Evolutionary conservation across 2,329 filamentous ascomycete genomes (phyloP).

Genomic region (Rhynchosporium agropyri): DNA sequence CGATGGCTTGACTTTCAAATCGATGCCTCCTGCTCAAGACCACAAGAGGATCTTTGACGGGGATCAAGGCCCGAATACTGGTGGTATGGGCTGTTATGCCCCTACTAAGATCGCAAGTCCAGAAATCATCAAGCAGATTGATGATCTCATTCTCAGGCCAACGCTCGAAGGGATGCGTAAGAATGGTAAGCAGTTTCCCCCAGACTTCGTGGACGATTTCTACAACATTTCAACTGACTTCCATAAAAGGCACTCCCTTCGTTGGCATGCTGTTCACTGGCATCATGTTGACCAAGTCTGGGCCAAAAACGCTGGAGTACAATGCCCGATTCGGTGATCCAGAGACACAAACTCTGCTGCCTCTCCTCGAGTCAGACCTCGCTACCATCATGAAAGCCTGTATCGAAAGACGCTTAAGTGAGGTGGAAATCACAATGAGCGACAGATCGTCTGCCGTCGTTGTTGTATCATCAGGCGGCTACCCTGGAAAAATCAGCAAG

Average conservation of each 20-base stretch:
- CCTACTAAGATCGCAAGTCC: constrained; percentile 72
- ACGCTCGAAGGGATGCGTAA: constrained; percentile 86
- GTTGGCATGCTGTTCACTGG: constrained; percentile 84
- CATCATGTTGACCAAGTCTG: constrained; percentile 82
- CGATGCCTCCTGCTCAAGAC: constrained; percentile 88
- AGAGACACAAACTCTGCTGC: constrained; percentile 84
- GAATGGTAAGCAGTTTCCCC: constrained; percentile 59
- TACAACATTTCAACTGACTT: neutral
- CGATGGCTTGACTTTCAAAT: constrained; percentile 82
- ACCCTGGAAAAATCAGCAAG: constrained; percentile 83
- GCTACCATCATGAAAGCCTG: constrained; percentile 89
- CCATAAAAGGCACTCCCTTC: constrained; percentile 47
- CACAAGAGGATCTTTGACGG: constrained; percentile 94
- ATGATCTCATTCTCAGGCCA: constrained; percentile 79
- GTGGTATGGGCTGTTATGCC: constrained; percentile 97
- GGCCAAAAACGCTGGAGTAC: constrained; percentile 86
- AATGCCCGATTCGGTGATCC: constrained; percentile 93
- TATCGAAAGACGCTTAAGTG: constrained; percentile 71
- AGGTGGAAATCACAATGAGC: constrained; percentile 68
- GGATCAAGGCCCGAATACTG: constrained; percentile 89
- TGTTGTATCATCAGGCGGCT: constrained; percentile 87
- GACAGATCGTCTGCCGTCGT: constrained; percentile 82
- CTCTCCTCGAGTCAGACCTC: constrained; percentile 81
- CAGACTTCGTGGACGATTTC: neutral
- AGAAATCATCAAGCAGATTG: constrained; percentile 73